These are phyloP conservation scores for Cochlearia excelsa DNA, from an alignment of 345 rosid genomes.

Conservation along the genomic window DNA sequence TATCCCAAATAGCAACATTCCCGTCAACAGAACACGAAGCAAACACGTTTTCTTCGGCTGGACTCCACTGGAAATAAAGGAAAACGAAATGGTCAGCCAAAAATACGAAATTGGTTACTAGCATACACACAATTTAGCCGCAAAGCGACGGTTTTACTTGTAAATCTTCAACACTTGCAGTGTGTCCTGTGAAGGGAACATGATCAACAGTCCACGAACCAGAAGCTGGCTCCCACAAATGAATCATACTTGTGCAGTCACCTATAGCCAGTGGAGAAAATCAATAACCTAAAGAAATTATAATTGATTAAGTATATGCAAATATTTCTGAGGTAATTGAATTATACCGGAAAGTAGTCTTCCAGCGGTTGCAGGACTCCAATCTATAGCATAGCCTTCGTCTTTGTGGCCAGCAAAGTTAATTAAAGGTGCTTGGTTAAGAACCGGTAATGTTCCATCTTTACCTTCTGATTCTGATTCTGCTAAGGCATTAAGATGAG, in stretches of 20 bases:
- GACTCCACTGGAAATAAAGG: conserved; percentile 80
- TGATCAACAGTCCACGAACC: conserved; percentile 79
- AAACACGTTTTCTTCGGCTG: conserved; percentile 70
- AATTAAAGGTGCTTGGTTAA: conserved; percentile 71
- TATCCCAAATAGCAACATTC: conserved; percentile 83
- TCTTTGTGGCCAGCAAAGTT: conserved; percentile 86
- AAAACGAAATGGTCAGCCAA: conserved; percentile 15
- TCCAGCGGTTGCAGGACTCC: conserved; percentile 86
- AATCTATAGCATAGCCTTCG: conserved; percentile 90
- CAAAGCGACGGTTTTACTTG: conserved; percentile 45
- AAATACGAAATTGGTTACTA: conserved; percentile 10
- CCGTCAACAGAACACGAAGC: conserved; percentile 91
- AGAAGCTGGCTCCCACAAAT: conserved; percentile 84
- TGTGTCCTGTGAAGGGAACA: conserved; percentile 68
- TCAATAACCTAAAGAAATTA: background rate
- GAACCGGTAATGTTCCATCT: conserved; percentile 55
- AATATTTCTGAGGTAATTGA: conserved; percentile 1
- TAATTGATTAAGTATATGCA: background rate
- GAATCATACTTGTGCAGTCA: conserved; percentile 80
- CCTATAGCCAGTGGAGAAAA: conserved; percentile 36
- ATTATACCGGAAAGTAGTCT: conserved; percentile 76
- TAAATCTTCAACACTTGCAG: conserved; percentile 89
- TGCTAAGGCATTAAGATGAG: conserved; percentile 77
- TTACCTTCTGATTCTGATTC: conserved; percentile 59
- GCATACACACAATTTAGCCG: background rate